Evolutionary conservation across 2,329 filamentous ascomycete species (phyloP).

Genomic region (Fusarium decemcellulare): DNA sequence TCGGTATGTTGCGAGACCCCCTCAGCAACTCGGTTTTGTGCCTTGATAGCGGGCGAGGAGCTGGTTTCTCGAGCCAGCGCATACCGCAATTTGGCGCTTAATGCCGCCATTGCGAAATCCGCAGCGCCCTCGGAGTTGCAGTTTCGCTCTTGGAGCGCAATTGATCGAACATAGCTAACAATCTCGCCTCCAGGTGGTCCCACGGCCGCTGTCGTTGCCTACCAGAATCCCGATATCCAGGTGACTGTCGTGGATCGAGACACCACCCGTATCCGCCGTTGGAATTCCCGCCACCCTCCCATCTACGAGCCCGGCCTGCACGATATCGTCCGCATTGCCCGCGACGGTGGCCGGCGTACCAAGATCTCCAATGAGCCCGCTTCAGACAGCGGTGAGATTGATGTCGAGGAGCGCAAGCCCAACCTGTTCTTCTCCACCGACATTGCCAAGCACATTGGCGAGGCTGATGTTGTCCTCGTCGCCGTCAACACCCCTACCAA

Average conservation of each 20-base stretch:
- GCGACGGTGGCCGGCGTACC: constrained; percentile 68
- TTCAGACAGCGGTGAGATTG: constrained; percentile 49
- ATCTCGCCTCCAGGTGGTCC: constrained; percentile 70
- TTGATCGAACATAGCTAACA: constrained; percentile 35
- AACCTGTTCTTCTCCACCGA: constrained; percentile 84
- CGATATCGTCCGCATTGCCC: constrained; percentile 76
- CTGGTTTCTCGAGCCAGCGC: constrained; percentile 1
- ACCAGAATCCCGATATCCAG: constrained; percentile 77
- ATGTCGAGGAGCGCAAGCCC: constrained; percentile 62
- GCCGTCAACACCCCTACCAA: constrained; percentile 88
- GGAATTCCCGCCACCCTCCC: constrained; percentile 81
- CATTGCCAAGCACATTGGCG: constrained; percentile 70
- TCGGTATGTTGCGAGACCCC: constrained; percentile 67
- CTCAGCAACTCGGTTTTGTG: neutral
- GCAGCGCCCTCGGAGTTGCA: constrained; percentile 8
- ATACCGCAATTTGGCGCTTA: constrained; percentile 4
- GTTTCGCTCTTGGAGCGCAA: constrained; percentile 16
- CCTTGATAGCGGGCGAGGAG: neutral
- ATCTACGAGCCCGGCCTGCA: constrained; percentile 82
- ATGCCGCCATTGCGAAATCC: constrained; percentile 27
- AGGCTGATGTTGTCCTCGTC: constrained; percentile 81
- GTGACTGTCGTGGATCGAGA: constrained; percentile 84
- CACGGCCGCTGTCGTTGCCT: constrained; percentile 81
- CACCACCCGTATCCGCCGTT: constrained; percentile 74
- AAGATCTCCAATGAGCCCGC: constrained; percentile 56